These are phyloP conservation scores for Gautieria morchelliformis DNA, from an alignment of 768 basidiomycete genomes.

Conservation along the genomic window DNA sequence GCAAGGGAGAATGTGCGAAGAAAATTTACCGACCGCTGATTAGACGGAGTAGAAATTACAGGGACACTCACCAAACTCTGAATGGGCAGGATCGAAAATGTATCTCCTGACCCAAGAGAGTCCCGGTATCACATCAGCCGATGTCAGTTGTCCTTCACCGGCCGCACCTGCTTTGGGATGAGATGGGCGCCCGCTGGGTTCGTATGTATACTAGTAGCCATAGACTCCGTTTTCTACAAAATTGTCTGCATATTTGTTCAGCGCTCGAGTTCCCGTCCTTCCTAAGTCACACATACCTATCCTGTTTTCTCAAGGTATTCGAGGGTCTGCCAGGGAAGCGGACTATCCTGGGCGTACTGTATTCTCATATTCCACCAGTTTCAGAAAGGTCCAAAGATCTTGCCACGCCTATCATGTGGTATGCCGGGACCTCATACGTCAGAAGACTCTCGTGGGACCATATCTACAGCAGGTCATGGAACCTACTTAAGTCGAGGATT, in stretches of 20 bases:
- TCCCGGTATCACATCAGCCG: background rate
- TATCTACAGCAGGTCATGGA: background rate
- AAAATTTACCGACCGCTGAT: too few relatives aligned
- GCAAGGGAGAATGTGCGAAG: too few relatives aligned
- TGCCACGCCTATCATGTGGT: background rate
- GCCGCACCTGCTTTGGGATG: background rate
- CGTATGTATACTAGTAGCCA: background rate
- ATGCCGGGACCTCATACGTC: background rate
- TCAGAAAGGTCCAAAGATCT: slow-evolving; percentile 1
- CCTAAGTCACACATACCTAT: too few relatives aligned
- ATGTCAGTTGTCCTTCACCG: background rate
- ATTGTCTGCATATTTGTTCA: background rate
- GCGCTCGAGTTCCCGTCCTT: background rate
- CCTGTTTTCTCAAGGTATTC: background rate
- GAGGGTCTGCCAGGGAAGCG: background rate
- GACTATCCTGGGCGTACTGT: too few relatives aligned
- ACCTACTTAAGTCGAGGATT: background rate
- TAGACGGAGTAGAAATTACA: too few relatives aligned
- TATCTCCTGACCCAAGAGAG: background rate
- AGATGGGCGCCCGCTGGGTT: slow-evolving; percentile 2
- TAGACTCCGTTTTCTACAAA: background rate
- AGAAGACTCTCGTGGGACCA: background rate
- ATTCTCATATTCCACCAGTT: background rate
- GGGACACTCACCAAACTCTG: background rate
- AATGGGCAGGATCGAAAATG: background rate